Evolutionary conservation across 768 basidiomycete genomes (phyloP).

Genomic region (Dioszegia aurantiaca): DNA sequence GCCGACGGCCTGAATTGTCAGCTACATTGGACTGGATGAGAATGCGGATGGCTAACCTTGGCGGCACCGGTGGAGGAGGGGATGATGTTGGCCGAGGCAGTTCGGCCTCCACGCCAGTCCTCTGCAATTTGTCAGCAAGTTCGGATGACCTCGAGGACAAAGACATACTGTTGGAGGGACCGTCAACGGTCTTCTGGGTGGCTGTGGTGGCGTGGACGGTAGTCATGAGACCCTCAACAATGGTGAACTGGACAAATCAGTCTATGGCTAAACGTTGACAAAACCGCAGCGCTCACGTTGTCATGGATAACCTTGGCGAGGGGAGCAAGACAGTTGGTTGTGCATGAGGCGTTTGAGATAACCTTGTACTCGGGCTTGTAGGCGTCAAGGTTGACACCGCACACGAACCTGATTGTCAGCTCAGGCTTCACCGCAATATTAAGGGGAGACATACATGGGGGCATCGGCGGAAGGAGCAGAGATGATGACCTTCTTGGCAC

Average conservation of each 20-base stretch:
- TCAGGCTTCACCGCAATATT: background rate
- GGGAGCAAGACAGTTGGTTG: constrained; percentile 99
- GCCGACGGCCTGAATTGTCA: constrained; percentile 66
- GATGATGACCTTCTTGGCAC: constrained; percentile 99
- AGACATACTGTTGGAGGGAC: constrained; percentile 64
- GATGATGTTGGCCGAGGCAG: constrained; percentile 97
- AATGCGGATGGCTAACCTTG: constrained; percentile 56
- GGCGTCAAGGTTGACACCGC: constrained; percentile 80
- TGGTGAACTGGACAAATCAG: constrained; percentile 62
- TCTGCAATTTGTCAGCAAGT: constrained; percentile 26
- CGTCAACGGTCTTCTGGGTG: constrained; percentile 70
- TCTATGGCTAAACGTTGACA: background rate
- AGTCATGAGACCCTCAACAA: constrained; percentile 96
- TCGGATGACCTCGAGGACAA: background rate
- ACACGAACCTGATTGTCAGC: constrained; percentile 44
- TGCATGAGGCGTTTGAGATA: constrained; percentile 97
- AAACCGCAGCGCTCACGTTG: constrained; percentile 55
- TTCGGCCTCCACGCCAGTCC: constrained; percentile 60
- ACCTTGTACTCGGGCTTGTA: constrained; percentile 88
- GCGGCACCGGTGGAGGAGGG: constrained; percentile 98
- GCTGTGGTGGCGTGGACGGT: constrained; percentile 96
- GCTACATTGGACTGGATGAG: background rate
- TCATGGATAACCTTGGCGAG: constrained; percentile 97
- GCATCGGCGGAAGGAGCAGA: constrained; percentile 77
- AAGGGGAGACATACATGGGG: constrained; percentile 49